Base-by-base conservation (phyloP, 495 filamentous ascomycete genomes). In the Oidiodendron maius region DNA sequence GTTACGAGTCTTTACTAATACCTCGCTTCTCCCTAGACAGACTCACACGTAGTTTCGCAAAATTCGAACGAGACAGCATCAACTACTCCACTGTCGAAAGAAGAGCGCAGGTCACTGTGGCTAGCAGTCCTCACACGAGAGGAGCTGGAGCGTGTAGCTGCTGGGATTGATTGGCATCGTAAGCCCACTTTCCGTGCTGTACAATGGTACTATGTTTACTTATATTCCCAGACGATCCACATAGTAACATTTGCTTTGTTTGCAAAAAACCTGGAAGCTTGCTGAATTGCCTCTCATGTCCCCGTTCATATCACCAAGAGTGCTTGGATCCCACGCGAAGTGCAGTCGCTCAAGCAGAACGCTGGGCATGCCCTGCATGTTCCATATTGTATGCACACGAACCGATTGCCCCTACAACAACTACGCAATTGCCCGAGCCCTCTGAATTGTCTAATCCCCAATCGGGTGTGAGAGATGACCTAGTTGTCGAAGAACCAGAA, bases 31-130 rank as follows among this genome's bases (percentile, higher is more conserved):
- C n/a, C n/a, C n/a, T n/a, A n/a, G n/a, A n/a, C n/a, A n/a, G n/a
- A n/a, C n/a, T n/a, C n/a, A n/a, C n/a, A n/a, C n/a, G n/a, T n/a
- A n/a, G n/a, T n/a, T n/a, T n/a, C n/a, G n/a, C n/a, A n/a, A n/a
- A n/a, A n/a, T n/a, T n/a, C n/a, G n/a, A n/a, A n/a, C n/a, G n/a
- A n/a, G n/a, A n/a, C n/a, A n/a, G n/a, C n/a, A n/a, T n/a, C n/a
- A n/a, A n/a, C n/a, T n/a, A n/a, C n/a, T n/a, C n/a, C n/a, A n/a
- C n/a, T n/a, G n/a, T n/a, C n/a, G n/a, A 81, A 37, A 15, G 35
- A n/a, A 15, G 35, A 37, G 4, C n/a, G n/a, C 13, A 37, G 18
- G 13, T 4, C 65, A 64, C 79, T 78, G 48, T 37, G 35, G 35
- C 18, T 37, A 15, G n/a, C 35, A n/a, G 35, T 13, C n/a, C 13